These are phyloP conservation scores for Ceratocystis papillata DNA, from an alignment of 2,329 filamentous ascomycete species.

Conservation along the genomic window DNA sequence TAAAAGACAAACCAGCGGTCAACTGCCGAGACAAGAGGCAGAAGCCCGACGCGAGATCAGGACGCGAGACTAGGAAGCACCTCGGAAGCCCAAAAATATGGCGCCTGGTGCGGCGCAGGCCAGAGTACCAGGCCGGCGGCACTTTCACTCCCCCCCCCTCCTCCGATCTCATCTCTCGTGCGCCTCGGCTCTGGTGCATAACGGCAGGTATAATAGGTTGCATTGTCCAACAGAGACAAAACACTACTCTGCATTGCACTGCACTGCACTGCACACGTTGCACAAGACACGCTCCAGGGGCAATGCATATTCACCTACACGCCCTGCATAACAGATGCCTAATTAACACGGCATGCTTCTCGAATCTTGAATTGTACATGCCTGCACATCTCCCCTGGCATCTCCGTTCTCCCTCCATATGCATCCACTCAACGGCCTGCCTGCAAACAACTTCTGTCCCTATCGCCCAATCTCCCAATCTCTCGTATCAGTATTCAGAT, in stretches of 20 bases:
- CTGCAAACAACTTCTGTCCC: too few relatives aligned
- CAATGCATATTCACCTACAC: background rate
- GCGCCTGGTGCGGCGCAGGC: too few relatives aligned
- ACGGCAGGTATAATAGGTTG: background rate
- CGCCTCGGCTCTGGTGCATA: too few relatives aligned
- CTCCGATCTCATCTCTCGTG: too few relatives aligned
- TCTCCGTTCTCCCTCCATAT: background rate
- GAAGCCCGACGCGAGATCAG: background rate
- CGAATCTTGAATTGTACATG: background rate
- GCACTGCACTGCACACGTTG: too few relatives aligned
- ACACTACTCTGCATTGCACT: background rate
- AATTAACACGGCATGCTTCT: background rate
- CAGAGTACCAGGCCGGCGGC: too few relatives aligned
- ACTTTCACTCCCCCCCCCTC: too few relatives aligned
- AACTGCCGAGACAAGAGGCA: background rate
- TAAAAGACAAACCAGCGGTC: background rate
- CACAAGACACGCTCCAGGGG: background rate
- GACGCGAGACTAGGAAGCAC: too few relatives aligned
- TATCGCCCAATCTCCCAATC: background rate
- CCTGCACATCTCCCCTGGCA: background rate
- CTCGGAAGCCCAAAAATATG: too few relatives aligned
- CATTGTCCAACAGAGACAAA: background rate
- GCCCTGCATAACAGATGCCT: background rate
- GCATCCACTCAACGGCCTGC: background rate
- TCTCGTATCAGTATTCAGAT: constrained; percentile 5